These are phyloP conservation scores for Sarocladiaceae sp. DNA, from an alignment of 2,329 filamentous ascomycete genomes.

Conservation along the genomic window DNA sequence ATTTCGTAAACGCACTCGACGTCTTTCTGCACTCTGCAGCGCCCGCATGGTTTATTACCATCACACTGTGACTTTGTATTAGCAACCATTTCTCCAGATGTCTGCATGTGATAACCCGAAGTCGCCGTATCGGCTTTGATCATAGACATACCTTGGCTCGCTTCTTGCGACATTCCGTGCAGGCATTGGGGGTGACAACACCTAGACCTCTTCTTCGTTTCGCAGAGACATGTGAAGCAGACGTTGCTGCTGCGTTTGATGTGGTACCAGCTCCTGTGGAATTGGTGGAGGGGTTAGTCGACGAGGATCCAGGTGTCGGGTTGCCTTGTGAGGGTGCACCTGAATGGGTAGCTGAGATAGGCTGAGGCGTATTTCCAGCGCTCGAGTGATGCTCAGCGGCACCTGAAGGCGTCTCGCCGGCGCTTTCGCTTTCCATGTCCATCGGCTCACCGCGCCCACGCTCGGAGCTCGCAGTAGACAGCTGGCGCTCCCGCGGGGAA, in stretches of 20 bases:
- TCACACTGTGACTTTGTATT: conserved; percentile 45
- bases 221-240: conserved; percentile 20
- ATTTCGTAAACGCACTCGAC: conserved; percentile 58
- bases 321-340: conserved; percentile 23
- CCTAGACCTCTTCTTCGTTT: conserved; percentile 53
- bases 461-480: not conserved
- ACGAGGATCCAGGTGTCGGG: conserved; percentile 21
- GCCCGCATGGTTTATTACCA: conserved; percentile 49
- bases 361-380: conserved; percentile 29
- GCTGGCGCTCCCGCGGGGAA: conserved; percentile 2
- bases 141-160: conserved; percentile 53
- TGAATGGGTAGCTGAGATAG: conserved; percentile 14
- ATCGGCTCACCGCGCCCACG: conserved; percentile 17
- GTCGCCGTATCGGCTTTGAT: too few species aligned
- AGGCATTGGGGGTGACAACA: conserved; percentile 56
- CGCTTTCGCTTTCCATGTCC: conserved; percentile 28
- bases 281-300: conserved; percentile 12
- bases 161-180: conserved; percentile 59
- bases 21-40: conserved; percentile 51
- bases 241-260: conserved; percentile 18
- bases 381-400: conserved; percentile 24
- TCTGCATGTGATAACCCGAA: not conserved
- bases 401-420: conserved; percentile 21
- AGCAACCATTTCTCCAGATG: not conserved
- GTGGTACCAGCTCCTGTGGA: conserved; percentile 8